A percentile compares a stretch with the other conserved stretches of the same genome.
Evolutionary conservation across 1,284 basidiomycete species (phyloP).

Genomic region (Melampsora americana): DNA sequence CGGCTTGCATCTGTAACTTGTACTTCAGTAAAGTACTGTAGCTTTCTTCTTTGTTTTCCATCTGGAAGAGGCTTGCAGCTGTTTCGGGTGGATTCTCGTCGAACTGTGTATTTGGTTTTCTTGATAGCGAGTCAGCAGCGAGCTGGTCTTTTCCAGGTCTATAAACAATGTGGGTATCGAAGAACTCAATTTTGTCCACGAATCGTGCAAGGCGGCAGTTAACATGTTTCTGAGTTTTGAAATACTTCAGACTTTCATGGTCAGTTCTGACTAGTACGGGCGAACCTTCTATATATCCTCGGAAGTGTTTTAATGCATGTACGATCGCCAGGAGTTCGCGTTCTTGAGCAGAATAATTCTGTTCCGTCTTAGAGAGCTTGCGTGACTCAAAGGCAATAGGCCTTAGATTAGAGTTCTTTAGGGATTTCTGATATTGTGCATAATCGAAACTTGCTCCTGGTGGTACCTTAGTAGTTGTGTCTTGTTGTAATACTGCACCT

Average conservation of each 20-base stretch:
- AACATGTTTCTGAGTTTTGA: constrained; percentile 17
- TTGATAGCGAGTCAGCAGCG: constrained; percentile 3
- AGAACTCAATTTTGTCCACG: no score
- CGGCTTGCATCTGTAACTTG: neutral
- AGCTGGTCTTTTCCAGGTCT: no score
- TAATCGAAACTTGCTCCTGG: no score
- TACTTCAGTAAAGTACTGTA: neutral
- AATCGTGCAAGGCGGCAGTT: neutral
- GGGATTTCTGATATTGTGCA: no score
- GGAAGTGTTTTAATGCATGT: constrained; percentile 16
- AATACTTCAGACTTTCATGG: constrained; percentile 15
- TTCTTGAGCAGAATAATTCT: constrained; percentile 43
- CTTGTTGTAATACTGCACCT: constrained; percentile 21
- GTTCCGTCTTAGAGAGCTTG: constrained; percentile 9
- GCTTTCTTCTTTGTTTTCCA: neutral
- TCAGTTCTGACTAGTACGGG: constrained; percentile 7
- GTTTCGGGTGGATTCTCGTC: constrained; percentile 1
- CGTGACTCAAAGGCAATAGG: constrained; percentile 9
- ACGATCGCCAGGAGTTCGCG: constrained; percentile 11
- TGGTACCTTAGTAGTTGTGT: neutral
- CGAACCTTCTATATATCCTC: constrained; percentile 9
- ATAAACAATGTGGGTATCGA: no score
- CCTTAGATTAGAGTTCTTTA: no score
- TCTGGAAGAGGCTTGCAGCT: neutral
- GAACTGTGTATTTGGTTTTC: neutral